Conservation (phyloP, 306 rosid genomes). For the Cyclanthera cordifolia region DNA sequence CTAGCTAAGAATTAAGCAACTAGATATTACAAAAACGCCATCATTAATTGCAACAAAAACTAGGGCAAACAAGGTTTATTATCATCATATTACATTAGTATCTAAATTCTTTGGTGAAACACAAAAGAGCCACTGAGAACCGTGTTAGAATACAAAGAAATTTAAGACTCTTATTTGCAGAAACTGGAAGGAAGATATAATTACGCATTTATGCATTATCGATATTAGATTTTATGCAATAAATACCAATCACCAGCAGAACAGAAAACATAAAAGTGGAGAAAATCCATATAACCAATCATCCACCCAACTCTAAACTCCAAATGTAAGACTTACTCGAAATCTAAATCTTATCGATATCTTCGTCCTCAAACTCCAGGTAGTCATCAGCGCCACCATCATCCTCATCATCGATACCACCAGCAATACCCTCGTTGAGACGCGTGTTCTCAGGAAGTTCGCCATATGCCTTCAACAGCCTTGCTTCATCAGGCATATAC, state of each 20-base stretch:
- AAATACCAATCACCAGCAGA: conserved; percentile 11
- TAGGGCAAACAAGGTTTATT: not conserved
- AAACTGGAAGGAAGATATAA: not conserved
- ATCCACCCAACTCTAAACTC: conserved; percentile 6
- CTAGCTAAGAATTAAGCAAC: not conserved
- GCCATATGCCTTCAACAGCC: conserved; percentile 55
- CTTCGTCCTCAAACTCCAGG: conserved; percentile 49
- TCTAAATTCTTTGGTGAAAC: too few species aligned
- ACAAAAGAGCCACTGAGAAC: not conserved
- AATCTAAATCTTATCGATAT: conserved; percentile 38
- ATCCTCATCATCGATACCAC: conserved; percentile 45
- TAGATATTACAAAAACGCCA: not conserved
- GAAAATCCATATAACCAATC: not conserved
- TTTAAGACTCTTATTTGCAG: not conserved
- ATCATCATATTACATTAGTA: too few species aligned
- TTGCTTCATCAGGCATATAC: conserved; percentile 54
- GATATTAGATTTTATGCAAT: not conserved
- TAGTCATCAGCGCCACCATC: conserved; percentile 32
- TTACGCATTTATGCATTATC: not conserved
- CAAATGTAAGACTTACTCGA: not conserved
- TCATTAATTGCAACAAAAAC: not conserved
- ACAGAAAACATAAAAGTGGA: not conserved
- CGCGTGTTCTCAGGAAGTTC: conserved; percentile 44
- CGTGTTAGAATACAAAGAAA: not conserved
- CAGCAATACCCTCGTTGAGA: conserved; percentile 42